Evolutionary conservation across 2,329 filamentous ascomycete genomes (phyloP), one percentile per base, ranked within the genome.

Genomic region (Colletotrichum sp.): DNA sequence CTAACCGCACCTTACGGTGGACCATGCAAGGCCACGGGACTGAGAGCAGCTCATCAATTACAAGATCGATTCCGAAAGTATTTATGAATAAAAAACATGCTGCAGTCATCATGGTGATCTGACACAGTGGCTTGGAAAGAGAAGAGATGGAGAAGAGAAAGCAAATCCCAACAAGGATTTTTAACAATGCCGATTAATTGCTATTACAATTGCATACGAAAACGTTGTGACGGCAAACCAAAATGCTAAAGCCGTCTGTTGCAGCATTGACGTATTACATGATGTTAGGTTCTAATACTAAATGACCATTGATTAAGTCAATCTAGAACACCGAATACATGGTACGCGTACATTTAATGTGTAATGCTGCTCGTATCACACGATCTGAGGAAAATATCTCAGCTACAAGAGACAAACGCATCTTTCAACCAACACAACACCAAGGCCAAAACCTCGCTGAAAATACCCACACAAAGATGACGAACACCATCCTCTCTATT

Each of bases 181-280:
- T 43, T 6, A 18, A 18, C 16, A 43, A 43, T n/a, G 36, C 1
- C 3, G 5, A 8, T 36, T 36, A 1, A 36, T 16, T 36, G 3
- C 7, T 8, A 7, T 15, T 15, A 36, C 1, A 0, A 36, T 36
- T 4, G 4, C 7, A 7, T 7, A 16, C 0, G 7, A 4, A 16
- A 36, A 36, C 34, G 0, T 0, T 0, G 0, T 16, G 4, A 18
- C 7, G 4, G 16, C 36, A 0, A 43, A 18, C 2, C 16, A 10
- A n/a, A 0, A 43, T 43, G 36, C 0, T 0, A 43, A 1, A 43
- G 9, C 9, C 0, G 0, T 43, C 2, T 10, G 5, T n/a, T n/a
- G 1, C 16, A n/a, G 1, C 8, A 43, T 0, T 5, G 5, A 16
- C 39, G 8, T n/a, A n/a, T 6, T 43, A n/a, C 0, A 43, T n/a